Evolutionary conservation across 129 eudicot genomes (phyloP), one percentile per base, ranked within the genome.

Genomic region (Arctium lappa): DNA sequence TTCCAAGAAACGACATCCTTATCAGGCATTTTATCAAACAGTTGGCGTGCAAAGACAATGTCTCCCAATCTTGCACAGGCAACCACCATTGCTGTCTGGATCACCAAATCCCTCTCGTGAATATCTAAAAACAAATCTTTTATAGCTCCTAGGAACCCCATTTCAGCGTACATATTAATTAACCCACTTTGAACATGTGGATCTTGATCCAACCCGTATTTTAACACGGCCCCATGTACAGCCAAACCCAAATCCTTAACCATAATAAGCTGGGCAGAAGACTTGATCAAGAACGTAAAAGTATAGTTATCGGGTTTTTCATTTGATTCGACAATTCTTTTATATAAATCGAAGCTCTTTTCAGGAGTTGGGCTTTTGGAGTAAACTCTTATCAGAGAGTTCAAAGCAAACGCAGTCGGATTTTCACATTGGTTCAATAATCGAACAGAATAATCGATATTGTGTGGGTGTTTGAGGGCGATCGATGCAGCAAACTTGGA

Each of bases 1-100:
- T 89, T 90, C 93, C 93, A 90, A 0, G 93, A 82, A 15, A 87
- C 77, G 15, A 90, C 81, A 80, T 84, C 89, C 36, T 88, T 70
- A 39, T 81, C 73, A 63, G 87, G 81, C 89, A 90, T 90, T 76
- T 74, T 22, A 48, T 86, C 93, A 38, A 90, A 90, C 91, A 86
- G 3, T 69, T 83, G 86, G 77, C 89, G 86, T 27, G 89, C 87
- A 76, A 75, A 87, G 9, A 9, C 56, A 38, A 80, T 69, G 33
- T 87, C 87, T 29, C 90, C 90, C 39, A 79, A 80, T 84, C 38
- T 87, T 8, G 90, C 85, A 87, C 90, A 70, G 0, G 87, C 83
- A 12, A 74, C 81, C 77, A 83, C 83, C 85, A 80, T 87, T 16
- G 90, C 53, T 15, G 90, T 87, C 74, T 71, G 85, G 8, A 80